phyloP scores from a whole-genome alignment of 2,329 filamentous ascomycete genomes.

The Magnaporthiopsis rhizophila region DNA sequence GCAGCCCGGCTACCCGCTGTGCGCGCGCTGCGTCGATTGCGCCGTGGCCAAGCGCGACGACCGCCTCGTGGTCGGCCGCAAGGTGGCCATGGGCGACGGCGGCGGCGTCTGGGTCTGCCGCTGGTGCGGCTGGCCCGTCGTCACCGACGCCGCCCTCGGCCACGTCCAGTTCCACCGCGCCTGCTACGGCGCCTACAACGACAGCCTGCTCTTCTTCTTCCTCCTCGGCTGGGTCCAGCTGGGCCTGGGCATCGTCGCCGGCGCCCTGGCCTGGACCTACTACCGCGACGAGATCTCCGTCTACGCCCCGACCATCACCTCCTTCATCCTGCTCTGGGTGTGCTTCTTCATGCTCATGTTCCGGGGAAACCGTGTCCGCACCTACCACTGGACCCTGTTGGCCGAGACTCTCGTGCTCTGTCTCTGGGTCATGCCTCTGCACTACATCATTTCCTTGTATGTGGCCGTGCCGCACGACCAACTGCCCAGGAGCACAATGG shows the following conservation, averaged over 20 bases:
- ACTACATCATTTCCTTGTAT: conserved; percentile 16
- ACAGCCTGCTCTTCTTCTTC: conserved; percentile 29
- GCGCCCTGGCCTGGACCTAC: conserved; percentile 30
- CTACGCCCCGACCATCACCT: conserved; percentile 25
- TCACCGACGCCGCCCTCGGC: conserved; percentile 20
- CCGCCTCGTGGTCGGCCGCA: conserved; percentile 27
- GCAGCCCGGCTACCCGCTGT: conserved; percentile 27
- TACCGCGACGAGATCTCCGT: conserved; percentile 24
- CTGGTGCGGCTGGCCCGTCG: conserved; percentile 35
- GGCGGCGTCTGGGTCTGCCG: conserved; percentile 31
- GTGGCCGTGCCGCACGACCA: neutral
- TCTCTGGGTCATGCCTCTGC: conserved; percentile 23
- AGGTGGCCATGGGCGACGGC: conserved; percentile 28
- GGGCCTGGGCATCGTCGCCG: conserved; percentile 24
- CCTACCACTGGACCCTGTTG: conserved; percentile 29
- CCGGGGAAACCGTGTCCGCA: conserved; percentile 26
- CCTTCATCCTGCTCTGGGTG: conserved; percentile 28
- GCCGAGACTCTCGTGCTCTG: conserved; percentile 28
- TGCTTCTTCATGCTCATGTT: conserved; percentile 25
- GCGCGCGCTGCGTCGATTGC: conserved; percentile 32
- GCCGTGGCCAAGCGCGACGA: conserved; percentile 26
- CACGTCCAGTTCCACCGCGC: conserved; percentile 31
- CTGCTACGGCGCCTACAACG: conserved; percentile 31
- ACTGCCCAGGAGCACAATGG: conserved; percentile 17
- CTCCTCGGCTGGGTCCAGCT: conserved; percentile 30